These are phyloP conservation scores for Erigeron canadensis DNA, from an alignment of 129 eudicot genomes.

Conservation along the genomic window DNA sequence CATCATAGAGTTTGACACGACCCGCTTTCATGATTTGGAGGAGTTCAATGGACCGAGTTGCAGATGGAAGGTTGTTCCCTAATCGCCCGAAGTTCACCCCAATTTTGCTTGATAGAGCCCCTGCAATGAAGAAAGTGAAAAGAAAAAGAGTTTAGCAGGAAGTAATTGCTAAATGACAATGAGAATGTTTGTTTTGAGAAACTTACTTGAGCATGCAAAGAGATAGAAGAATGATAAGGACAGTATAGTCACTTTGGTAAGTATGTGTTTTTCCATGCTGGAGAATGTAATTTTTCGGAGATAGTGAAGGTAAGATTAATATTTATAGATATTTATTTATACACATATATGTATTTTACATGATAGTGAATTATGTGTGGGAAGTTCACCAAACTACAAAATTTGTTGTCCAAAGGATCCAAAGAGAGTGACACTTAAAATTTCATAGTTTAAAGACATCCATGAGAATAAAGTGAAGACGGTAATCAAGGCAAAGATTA, in stretches of 20 bases:
- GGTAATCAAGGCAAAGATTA: conserved; percentile 38
- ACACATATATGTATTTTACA: conserved; percentile 10
- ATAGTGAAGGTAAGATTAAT: conserved; percentile 23
- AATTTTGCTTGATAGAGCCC: conserved; percentile 37
- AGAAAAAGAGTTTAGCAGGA: not conserved
- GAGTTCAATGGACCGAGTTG: conserved; percentile 45
- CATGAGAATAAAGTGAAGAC: conserved; percentile 1
- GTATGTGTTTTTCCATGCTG: conserved; percentile 20
- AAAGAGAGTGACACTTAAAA: conserved; percentile 33
- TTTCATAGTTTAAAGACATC: conserved; percentile 24
- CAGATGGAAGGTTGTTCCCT: conserved; percentile 65
- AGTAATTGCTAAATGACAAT: not conserved
- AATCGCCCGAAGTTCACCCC: conserved; percentile 65
- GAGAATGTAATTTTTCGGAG: conserved; percentile 12
- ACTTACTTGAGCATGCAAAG: conserved; percentile 44
- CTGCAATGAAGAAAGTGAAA: conserved; percentile 18
- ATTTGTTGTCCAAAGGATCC: conserved; percentile 25
- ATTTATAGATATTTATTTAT: not conserved
- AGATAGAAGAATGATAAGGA: conserved; percentile 39
- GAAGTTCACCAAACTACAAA: conserved; percentile 28
- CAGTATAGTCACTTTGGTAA: conserved; percentile 6
- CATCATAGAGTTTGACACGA: conserved; percentile 58
- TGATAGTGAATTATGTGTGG: conserved; percentile 32
- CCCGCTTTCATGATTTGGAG: conserved; percentile 46
- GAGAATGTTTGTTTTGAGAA: conserved; percentile 6